A percentile compares a stretch with the other conserved stretches of the same genome.
Evolutionary conservation across 768 basidiomycete species (phyloP).

Genomic region (Ephemerocybe angulata): DNA sequence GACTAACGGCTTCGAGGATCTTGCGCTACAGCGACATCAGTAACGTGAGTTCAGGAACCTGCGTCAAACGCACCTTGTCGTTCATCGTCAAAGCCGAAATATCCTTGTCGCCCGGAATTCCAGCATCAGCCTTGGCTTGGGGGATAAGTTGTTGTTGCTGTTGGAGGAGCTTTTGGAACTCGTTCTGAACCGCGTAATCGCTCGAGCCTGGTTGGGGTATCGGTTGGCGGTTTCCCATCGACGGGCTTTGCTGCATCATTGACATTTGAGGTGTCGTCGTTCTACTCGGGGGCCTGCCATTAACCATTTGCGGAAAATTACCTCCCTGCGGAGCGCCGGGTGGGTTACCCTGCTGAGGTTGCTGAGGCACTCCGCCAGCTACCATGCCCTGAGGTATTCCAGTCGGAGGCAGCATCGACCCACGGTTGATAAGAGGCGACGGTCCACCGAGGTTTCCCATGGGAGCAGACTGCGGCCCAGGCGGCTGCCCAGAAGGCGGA

Average conservation of each 20-base stretch:
- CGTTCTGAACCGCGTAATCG: neutral
- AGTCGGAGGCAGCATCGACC: slow-evolving; percentile 49
- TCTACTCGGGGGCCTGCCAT: slow-evolving; percentile 58
- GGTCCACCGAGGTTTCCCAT: slow-evolving; percentile 51
- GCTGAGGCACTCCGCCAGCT: slow-evolving; percentile 23
- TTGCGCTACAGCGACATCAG: slow-evolving; percentile 27
- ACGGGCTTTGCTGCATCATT: slow-evolving; percentile 58
- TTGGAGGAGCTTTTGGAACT: slow-evolving; percentile 32
- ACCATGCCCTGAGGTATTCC: slow-evolving; percentile 34
- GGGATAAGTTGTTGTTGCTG: slow-evolving; percentile 20
- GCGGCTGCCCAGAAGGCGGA: slow-evolving; percentile 10
- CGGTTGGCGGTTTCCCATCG: slow-evolving; percentile 42
- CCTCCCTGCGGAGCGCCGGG: slow-evolving; percentile 18
- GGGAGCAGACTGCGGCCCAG: slow-evolving; percentile 30
- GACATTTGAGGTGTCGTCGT: slow-evolving; percentile 48
- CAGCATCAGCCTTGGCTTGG: slow-evolving; percentile 37
- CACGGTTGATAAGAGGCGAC: slow-evolving; percentile 44
- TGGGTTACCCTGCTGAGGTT: slow-evolving; percentile 25
- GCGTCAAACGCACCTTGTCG: slow-evolving; percentile 59
- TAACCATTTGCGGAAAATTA: slow-evolving; percentile 33
- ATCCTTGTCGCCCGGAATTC: slow-evolving; percentile 44
- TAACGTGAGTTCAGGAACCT: slow-evolving; percentile 4
- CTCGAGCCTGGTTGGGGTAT: neutral
- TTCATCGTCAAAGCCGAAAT: slow-evolving; percentile 40
- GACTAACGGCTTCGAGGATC: slow-evolving; percentile 23